A percentile compares a stretch with the other conserved stretches of the same genome.
Conservation (phyloP, 2,329 filamentous ascomycete genomes). For the Fusarium nisikadoi region DNA sequence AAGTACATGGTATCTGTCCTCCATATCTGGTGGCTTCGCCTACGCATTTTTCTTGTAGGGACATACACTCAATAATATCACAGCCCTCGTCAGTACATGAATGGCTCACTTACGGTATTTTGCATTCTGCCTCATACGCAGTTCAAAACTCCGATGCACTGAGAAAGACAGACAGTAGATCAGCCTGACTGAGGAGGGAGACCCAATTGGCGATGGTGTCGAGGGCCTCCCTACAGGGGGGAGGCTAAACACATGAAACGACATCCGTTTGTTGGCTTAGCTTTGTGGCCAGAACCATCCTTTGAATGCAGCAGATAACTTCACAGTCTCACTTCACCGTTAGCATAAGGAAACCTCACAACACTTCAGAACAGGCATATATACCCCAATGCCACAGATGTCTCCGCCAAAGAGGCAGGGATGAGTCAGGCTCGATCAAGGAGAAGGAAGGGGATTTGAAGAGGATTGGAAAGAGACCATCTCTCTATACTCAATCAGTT, state of each 20-base stretch:
- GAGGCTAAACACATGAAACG: neutral
- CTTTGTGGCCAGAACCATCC: neutral
- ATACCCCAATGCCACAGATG: too few relatives aligned
- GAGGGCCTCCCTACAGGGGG: rapidly evolving
- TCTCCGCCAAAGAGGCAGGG: neutral
- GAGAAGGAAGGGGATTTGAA: neutral
- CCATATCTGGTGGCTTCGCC: neutral
- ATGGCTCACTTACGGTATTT: neutral
- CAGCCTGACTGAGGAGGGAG: neutral
- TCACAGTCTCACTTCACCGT: neutral
- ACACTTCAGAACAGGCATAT: neutral
- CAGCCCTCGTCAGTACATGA: neutral
- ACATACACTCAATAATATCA: too few relatives aligned
- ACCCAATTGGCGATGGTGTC: neutral
- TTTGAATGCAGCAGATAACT: neutral
- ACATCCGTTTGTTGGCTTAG: neutral
- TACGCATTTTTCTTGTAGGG: neutral
- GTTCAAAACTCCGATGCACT: neutral
- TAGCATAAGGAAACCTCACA: neutral
- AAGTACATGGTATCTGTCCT: neutral
- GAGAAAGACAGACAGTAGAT: neutral
- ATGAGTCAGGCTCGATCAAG: rapidly evolving
- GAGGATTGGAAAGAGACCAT: too few relatives aligned
- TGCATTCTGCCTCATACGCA: neutral
- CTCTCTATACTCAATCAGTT: too few relatives aligned